These are phyloP conservation scores for Aspergillus sp. DNA, from an alignment of 2,329 filamentous ascomycete species.

Conservation along the genomic window DNA sequence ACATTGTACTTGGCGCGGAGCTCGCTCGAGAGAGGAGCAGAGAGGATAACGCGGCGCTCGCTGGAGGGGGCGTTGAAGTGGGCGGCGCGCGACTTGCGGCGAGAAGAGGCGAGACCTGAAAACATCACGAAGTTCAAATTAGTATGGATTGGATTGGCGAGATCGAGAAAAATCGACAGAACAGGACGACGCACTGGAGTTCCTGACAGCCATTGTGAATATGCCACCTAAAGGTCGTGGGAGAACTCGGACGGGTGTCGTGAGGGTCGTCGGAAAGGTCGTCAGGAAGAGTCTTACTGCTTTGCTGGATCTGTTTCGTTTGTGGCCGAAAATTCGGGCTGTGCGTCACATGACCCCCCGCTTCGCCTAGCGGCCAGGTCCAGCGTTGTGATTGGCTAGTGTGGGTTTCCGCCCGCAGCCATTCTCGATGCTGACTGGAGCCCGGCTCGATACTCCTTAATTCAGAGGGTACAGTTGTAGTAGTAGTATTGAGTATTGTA, in stretches of 20 bases:
- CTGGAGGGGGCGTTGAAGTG: conserved; percentile 92
- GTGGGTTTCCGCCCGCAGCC: background rate
- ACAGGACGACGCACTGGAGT: conserved; percentile 29
- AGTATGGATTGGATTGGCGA: conserved; percentile 2
- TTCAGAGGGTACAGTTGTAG: too few relatives aligned
- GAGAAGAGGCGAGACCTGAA: conserved; percentile 64
- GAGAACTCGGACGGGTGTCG: conserved; percentile 22
- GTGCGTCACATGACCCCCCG: conserved; percentile 32
- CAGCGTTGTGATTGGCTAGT: conserved; percentile 10
- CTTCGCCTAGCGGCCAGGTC: conserved; percentile 26
- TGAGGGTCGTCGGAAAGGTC: conserved; percentile 24
- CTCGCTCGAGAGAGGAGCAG: conserved; percentile 93
- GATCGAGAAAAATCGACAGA: background rate
- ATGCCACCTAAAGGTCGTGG: conserved; percentile 27
- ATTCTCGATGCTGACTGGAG: background rate
- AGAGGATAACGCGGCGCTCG: conserved; percentile 95
- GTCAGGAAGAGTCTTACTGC: conserved; percentile 13
- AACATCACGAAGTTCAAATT: conserved; percentile 9
- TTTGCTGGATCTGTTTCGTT: conserved; percentile 11
- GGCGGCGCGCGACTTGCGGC: conserved; percentile 98
- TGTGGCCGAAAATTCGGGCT: conserved; percentile 28
- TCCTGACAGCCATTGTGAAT: conserved; percentile 35
- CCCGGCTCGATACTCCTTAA: too few relatives aligned
- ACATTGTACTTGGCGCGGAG: conserved; percentile 99
- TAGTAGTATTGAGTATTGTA: too few relatives aligned